Evolutionary conservation across 345 rosid genomes (phyloP).

Genomic region (Rubroshorea leprosula): DNA sequence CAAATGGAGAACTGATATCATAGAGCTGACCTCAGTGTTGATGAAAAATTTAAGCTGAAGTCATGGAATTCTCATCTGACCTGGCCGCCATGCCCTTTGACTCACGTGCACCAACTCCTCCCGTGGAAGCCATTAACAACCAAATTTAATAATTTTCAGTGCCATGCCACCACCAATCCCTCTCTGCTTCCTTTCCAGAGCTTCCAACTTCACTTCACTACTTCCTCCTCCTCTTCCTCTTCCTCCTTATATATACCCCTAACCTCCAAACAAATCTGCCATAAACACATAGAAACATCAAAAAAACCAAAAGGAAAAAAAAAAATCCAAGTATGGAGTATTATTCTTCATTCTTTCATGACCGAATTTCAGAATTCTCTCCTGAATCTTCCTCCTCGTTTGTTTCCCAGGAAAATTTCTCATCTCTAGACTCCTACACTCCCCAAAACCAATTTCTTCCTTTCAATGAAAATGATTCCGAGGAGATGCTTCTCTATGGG

Average conservation of each 20-base stretch:
- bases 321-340: too few relatives aligned
- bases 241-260: too few relatives aligned
- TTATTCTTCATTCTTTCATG: conserved; percentile 24
- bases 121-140: conserved; percentile 26
- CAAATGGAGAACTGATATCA: neutral
- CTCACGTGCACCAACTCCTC: conserved; percentile 45
- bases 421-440: conserved; percentile 4
- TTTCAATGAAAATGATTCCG: conserved; percentile 52
- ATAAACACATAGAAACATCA: too few relatives aligned
- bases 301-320: too few relatives aligned
- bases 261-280: too few relatives aligned
- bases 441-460: conserved; percentile 32
- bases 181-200: too few relatives aligned
- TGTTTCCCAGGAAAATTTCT: conserved; percentile 18
- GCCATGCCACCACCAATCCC: too few relatives aligned
- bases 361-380: conserved; percentile 24
- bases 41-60: conserved; percentile 23
- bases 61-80: conserved; percentile 17
- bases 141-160: conserved; percentile 13
- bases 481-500: conserved; percentile 55
- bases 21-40: too few relatives aligned
- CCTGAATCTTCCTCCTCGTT: conserved; percentile 25
- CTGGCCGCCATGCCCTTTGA: conserved; percentile 51
- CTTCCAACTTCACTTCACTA: too few relatives aligned
- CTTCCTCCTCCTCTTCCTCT: too few relatives aligned